phyloP scores from a whole-genome alignment of 1,284 basidiomycete genomes.

The Leccinum olivaceoglutinosum region DNA sequence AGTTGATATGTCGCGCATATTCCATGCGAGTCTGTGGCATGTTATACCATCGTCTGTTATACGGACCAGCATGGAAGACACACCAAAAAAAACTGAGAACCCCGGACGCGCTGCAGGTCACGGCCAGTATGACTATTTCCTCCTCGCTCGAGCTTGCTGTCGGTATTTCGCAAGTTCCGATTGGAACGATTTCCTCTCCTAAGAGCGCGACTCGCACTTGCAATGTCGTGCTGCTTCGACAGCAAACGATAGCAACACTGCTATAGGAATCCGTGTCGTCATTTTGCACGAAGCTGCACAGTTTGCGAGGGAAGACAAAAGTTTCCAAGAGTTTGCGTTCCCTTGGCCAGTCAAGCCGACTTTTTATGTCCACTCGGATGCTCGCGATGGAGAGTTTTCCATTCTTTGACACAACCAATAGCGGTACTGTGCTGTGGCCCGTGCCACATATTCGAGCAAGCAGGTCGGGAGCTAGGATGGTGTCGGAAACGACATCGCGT shows the following conservation, averaged over 20 bases:
- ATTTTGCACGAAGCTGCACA: conserved; percentile 40
- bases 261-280: neutral
- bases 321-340: conserved; percentile 33
- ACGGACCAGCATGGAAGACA: conserved; percentile 6
- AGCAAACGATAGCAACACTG: conserved; percentile 19
- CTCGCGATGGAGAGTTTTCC: conserved; percentile 44
- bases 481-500: conserved; percentile 14
- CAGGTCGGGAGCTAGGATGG: conserved; percentile 40
- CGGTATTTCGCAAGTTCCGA: conserved; percentile 22
- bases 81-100: conserved; percentile 29
- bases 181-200: conserved; percentile 16
- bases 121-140: conserved; percentile 4
- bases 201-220: conserved; percentile 20
- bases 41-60: conserved; percentile 5
- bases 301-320: conserved; percentile 40
- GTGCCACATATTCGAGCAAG: conserved; percentile 42
- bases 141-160: conserved; percentile 6
- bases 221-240: conserved; percentile 10
- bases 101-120: conserved; percentile 26
- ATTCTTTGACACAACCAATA: conserved; percentile 42
- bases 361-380: conserved; percentile 37
- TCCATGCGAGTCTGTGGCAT: conserved; percentile 20
- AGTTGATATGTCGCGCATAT: conserved; percentile 37
- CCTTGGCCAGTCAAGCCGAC: conserved; percentile 28
- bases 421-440: conserved; percentile 35